Conservation (phyloP, 2,329 filamentous ascomycete species). For the Talaromyces sp. region DNA sequence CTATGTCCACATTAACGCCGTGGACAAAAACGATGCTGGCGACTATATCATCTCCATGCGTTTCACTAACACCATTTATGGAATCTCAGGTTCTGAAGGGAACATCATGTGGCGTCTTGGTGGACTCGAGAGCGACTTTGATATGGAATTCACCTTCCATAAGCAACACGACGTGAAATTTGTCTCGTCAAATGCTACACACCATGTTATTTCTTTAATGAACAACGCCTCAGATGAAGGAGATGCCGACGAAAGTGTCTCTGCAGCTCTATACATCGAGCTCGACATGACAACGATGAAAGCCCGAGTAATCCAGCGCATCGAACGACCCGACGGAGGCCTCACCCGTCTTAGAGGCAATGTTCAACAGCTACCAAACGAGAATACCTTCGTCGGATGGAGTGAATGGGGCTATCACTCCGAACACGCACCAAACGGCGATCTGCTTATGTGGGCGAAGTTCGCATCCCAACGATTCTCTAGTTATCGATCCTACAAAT, state of each 20-base stretch:
- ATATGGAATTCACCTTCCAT: conserved; percentile 33
- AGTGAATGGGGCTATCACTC: conserved; percentile 32
- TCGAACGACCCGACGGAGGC: conserved; percentile 32
- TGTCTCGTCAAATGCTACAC: conserved; percentile 26
- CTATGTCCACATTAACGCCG: conserved; percentile 40
- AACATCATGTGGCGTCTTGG: conserved; percentile 41
- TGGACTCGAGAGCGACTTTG: conserved; percentile 29
- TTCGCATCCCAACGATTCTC: conserved; percentile 33
- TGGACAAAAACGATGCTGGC: conserved; percentile 38
- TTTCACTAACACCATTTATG: conserved; percentile 38
- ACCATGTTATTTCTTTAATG: conserved; percentile 31
- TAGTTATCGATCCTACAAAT: conserved; percentile 44
- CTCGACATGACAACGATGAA: conserved; percentile 29
- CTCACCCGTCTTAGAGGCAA: conserved; percentile 36
- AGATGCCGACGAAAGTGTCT: conserved; percentile 20
- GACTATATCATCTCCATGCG: conserved; percentile 42
- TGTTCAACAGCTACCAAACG: conserved; percentile 33
- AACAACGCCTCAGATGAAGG: conserved; percentile 35
- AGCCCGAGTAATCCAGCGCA: conserved; percentile 27
- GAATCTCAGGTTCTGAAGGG: conserved; percentile 36
- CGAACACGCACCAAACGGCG: conserved; percentile 32
- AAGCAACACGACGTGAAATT: conserved; percentile 41
- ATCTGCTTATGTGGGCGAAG: conserved; percentile 31
- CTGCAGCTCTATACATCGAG: conserved; percentile 29
- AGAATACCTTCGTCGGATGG: conserved; percentile 38